phyloP scores from a whole-genome alignment of 2,329 filamentous ascomycete species.

The Pleoardoris graminearum region DNA sequence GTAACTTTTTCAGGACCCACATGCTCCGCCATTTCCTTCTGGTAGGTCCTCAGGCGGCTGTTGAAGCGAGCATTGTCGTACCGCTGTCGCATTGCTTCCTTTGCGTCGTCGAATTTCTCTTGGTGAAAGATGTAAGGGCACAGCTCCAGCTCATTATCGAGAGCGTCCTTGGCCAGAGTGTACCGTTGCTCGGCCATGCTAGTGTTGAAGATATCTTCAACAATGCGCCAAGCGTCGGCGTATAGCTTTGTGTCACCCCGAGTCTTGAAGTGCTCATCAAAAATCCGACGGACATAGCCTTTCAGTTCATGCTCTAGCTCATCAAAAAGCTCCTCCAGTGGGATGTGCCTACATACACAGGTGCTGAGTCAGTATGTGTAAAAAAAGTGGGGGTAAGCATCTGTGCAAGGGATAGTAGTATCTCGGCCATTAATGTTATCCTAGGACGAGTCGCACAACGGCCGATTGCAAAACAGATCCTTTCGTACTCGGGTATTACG shows the following conservation, averaged over 20 bases:
- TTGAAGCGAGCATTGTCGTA: constrained; percentile 33
- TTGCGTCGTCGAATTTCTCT: background rate
- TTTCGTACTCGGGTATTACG: too few relatives aligned
- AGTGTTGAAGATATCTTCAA: constrained; percentile 28
- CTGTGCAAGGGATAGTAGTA: too few relatives aligned
- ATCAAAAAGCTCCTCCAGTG: constrained; percentile 33
- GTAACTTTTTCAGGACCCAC: background rate
- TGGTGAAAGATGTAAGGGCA: constrained; percentile 42
- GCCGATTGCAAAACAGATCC: too few relatives aligned
- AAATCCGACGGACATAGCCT: constrained; percentile 20
- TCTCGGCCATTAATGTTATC: too few relatives aligned
- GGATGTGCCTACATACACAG: constrained; percentile 12
- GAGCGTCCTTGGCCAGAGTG: constrained; percentile 26
- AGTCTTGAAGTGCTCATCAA: constrained; percentile 34
- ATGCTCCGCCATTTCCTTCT: constrained; percentile 18
- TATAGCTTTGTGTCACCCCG: constrained; percentile 39
- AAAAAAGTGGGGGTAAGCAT: too few relatives aligned
- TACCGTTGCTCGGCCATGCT: constrained; percentile 32
- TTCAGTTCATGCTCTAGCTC: constrained; percentile 18
- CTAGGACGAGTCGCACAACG: too few relatives aligned
- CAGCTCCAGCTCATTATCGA: constrained; percentile 40
- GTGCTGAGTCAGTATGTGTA: too few relatives aligned
- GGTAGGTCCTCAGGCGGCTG: constrained; percentile 32
- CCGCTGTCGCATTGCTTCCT: constrained; percentile 9
- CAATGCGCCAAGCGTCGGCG: constrained; percentile 22